phyloP scores from a whole-genome alignment of 148 eudicot genomes.

The Cornus kousa region DNA sequence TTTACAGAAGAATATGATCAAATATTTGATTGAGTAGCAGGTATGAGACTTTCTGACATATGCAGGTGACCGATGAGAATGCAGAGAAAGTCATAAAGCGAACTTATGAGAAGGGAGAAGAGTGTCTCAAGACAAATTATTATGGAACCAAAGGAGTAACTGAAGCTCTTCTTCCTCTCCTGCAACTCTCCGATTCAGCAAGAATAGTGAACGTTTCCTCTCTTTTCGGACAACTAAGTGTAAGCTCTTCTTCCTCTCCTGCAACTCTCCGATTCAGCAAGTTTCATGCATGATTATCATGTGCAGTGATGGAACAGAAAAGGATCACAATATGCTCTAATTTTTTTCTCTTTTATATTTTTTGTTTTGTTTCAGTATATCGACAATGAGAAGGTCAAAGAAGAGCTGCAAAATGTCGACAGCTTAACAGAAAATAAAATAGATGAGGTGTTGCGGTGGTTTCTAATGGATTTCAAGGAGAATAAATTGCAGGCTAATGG shows the following conservation, averaged over 20 bases:
- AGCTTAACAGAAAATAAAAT: constrained; percentile 37
- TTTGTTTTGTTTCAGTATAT: neutral
- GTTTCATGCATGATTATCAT: too few species aligned
- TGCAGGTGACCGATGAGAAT: neutral
- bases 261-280: too few species aligned
- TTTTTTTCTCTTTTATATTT: too few species aligned
- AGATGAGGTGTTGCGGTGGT: constrained; percentile 25
- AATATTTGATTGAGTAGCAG: neutral
- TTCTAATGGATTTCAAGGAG: constrained; percentile 32
- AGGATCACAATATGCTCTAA: neutral
- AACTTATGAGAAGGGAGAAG: constrained; percentile 28
- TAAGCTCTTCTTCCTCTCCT: too few species aligned
- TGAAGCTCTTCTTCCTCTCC: constrained; percentile 37
- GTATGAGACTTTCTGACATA: neutral
- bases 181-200: constrained; percentile 36
- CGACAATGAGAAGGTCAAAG: constrained; percentile 20
- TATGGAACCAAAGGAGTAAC: constrained; percentile 32
- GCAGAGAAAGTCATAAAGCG: neutral
- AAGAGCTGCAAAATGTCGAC: constrained; percentile 18
- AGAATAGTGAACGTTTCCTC: constrained; percentile 27
- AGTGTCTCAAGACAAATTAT: constrained; percentile 40
- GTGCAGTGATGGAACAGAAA: neutral
- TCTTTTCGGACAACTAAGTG: too few species aligned
- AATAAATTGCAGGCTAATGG: constrained; percentile 23
- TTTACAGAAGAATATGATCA: too few species aligned